phyloP scores from a whole-genome alignment of 2,329 filamentous ascomycete species.

The Aureobasidium sp. region DNA sequence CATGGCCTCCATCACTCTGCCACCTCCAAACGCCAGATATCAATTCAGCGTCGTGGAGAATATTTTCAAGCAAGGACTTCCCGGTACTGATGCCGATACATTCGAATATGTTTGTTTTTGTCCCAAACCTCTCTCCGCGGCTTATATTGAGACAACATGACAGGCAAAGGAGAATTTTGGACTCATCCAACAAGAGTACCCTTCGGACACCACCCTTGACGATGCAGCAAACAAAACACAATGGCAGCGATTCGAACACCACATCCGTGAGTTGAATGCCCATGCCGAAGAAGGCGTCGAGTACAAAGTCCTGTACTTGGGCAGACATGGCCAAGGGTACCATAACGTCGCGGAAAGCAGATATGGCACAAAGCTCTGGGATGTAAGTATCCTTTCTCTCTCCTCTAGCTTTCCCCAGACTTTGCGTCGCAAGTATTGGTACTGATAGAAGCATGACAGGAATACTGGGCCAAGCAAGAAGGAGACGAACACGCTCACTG shows the following conservation, averaged over 20 bases:
- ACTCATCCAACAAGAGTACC: conserved; percentile 52
- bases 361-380: conserved; percentile 21
- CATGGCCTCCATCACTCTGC: conserved; percentile 17
- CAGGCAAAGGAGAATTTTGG: conserved; percentile 52
- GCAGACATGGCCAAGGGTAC: conserved; percentile 21
- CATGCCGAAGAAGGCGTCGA: conserved; percentile 39
- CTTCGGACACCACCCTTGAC: conserved; percentile 33
- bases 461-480: conserved; percentile 54
- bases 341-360: conserved; percentile 20
- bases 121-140: background rate
- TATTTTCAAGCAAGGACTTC: conserved; percentile 59
- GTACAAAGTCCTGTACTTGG: conserved; percentile 27
- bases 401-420: background rate
- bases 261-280: conserved; percentile 45
- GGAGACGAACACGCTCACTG: conserved; percentile 52
- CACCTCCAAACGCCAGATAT: conserved; percentile 18
- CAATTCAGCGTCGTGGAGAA: conserved; percentile 33
- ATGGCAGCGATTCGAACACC: conserved; percentile 58
- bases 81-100: conserved; percentile 45
- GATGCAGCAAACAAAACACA: conserved; percentile 42
- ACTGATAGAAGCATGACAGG: too few relatives aligned
- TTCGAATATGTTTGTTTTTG: conserved; percentile 55
- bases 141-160: background rate
- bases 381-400: conserved; percentile 14
- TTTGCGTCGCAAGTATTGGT: too few relatives aligned